phyloP scores from a whole-genome alignment of 352 stramenopile genomes.

The Saprolegnia diclina region DNA sequence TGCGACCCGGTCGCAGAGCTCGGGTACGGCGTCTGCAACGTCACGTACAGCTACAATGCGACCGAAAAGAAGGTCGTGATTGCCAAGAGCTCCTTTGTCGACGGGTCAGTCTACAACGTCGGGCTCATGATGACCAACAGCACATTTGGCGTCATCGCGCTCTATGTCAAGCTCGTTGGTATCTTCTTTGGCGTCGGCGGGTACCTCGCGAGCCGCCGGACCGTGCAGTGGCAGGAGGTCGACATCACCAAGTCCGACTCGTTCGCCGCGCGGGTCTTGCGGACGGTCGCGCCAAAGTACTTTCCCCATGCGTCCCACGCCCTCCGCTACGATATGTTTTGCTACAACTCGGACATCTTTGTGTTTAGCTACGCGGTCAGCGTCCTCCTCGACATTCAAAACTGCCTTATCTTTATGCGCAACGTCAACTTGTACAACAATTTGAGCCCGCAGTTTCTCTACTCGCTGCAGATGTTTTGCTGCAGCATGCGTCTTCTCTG shows the following conservation, averaged over 20 bases:
- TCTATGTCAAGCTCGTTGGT: not conserved
- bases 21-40: constrained; percentile 14
- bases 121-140: constrained; percentile 16
- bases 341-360: constrained; percentile 20
- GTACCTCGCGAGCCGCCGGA: constrained; percentile 22
- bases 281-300: constrained; percentile 8
- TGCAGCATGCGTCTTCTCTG: constrained; percentile 17
- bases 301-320: constrained; percentile 2
- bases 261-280: not conserved
- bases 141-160: not conserved
- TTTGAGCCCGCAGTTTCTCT: not conserved
- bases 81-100: not conserved
- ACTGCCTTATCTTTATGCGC: not conserved
- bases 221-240: constrained; percentile 11
- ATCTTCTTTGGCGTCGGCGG: constrained; percentile 18
- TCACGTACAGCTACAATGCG: constrained; percentile 5
- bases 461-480: constrained; percentile 2
- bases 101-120: constrained; percentile 8
- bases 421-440: not conserved
- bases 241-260: constrained; percentile 5
- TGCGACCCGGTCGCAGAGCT: constrained; percentile 15
- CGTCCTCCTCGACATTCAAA: not conserved
- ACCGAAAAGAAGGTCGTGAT: not conserved
- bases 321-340: not conserved
- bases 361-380: not conserved